Evolutionary conservation across 192 early-diverging fungal genomes (phyloP).

Genomic region (Pecoramyces ruminantium): DNA sequence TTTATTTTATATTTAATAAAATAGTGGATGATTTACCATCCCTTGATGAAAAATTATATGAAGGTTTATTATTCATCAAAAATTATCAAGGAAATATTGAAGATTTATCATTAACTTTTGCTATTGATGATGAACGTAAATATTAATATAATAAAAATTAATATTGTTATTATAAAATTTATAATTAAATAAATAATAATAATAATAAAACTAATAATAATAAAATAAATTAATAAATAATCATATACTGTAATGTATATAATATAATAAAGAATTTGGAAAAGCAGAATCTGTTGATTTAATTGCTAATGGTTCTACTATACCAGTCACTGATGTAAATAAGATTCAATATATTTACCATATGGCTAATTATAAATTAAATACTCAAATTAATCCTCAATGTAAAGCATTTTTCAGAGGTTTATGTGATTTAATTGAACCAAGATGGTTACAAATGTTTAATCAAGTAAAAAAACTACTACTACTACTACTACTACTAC

Average conservation of each 20-base stretch:
- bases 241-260: too few species aligned
- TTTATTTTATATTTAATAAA: not conserved
- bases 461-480: slow-evolving; percentile 60
- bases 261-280: slow-evolving; percentile 3
- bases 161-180: not conserved
- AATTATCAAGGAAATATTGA: slow-evolving; percentile 52
- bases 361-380: slow-evolving; percentile 76
- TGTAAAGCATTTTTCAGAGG: slow-evolving; percentile 73
- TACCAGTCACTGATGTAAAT: slow-evolving; percentile 73
- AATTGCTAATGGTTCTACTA: slow-evolving; percentile 52
- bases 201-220: not conserved
- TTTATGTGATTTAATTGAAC: slow-evolving; percentile 65
- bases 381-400: slow-evolving; percentile 57
- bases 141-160: not conserved
- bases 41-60: slow-evolving; percentile 60
- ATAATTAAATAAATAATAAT: not conserved
- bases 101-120: slow-evolving; percentile 48
- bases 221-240: too few species aligned
- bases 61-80: slow-evolving; percentile 52
- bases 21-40: slow-evolving; percentile 65
- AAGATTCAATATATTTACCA: slow-evolving; percentile 72
- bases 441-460: slow-evolving; percentile 81
- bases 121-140: slow-evolving; percentile 39
- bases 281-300: slow-evolving; percentile 34
- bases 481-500: too few species aligned